Base-by-base conservation (phyloP, 1,139 yeast genomes). In the Pichia kudriavzevii region DNA sequence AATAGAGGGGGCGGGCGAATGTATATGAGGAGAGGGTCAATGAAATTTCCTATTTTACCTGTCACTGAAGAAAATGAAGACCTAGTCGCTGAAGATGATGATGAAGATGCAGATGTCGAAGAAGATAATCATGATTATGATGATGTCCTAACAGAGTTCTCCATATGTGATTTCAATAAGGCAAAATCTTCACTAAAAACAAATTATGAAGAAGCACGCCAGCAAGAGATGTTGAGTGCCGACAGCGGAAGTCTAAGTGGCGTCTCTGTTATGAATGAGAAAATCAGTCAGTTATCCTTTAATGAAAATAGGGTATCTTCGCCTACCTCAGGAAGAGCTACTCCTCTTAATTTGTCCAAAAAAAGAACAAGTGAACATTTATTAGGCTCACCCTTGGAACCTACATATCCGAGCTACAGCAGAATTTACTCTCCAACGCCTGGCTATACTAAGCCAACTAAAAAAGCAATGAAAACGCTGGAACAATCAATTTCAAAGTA, bases 31-130 rank as follows among this genome's bases (percentile, higher is more conserved):
- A 35, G 28, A 12, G 23, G 24, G 5, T 25, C 36, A n/a, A 31
- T 40, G 31, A 32, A 26, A 12, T 38, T 40, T 5, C 44, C 42
- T 7, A 20, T 25, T 22, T 15, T 34, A 8, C 36, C 42, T 5
- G 34, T 41, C 9, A 32, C 37, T 4, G 39, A 39, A 19, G 44
- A 39, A 21, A 36, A 31, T 25, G 44, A 39, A 18, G 34, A 34
- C 6, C 30, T 35, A n/a, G 7, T 21, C 5, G 38, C 29, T 7
- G 23, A 26, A 11, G 12, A 30, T 8, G 43, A 38, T 19, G 44
- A 36, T 15, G 44, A 36, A 18, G 37, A 40, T 2, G 44, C 35
- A 24, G 26, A 35, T 11, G 43, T 35, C 18, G 41, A 38, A 18
- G 42, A 35, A 5, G 25, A 34, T 28, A 30, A 40, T 17, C 36